Conservation (phyloP, 495 filamentous ascomycete genomes). For the Penicillium steckii region DNA sequence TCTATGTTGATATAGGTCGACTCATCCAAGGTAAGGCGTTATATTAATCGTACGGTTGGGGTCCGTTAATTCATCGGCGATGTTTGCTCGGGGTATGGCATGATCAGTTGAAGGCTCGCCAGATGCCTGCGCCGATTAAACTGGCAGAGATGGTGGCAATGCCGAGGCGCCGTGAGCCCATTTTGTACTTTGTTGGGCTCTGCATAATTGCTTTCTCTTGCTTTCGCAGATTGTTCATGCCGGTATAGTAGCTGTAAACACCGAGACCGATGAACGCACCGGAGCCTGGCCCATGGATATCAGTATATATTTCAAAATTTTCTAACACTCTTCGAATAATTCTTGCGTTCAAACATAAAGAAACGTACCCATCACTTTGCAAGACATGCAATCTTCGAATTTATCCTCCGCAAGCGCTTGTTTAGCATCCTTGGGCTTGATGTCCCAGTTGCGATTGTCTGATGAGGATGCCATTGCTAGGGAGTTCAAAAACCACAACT, state of each 20-base stretch:
- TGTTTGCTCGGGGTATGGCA: slow-evolving; percentile 5
- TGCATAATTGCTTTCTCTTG: slow-evolving; percentile 68
- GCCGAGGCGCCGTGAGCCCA: slow-evolving; percentile 67
- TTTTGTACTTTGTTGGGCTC: slow-evolving; percentile 72
- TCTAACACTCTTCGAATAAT: background rate
- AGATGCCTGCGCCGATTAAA: slow-evolving; percentile 68
- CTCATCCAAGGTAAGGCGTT: background rate
- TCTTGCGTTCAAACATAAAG: background rate
- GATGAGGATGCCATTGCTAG: slow-evolving; percentile 19
- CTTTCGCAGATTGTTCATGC: slow-evolving; percentile 68
- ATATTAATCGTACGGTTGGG: background rate
- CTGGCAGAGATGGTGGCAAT: slow-evolving; percentile 69
- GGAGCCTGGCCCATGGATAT: slow-evolving; percentile 54
- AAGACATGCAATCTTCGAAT: slow-evolving; percentile 67
- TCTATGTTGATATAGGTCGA: too few species aligned
- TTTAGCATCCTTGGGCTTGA: slow-evolving; percentile 36
- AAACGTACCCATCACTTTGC: slow-evolving; percentile 63
- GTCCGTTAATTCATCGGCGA: background rate
- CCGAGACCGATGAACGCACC: slow-evolving; percentile 88
- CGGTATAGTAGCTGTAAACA: slow-evolving; percentile 81
- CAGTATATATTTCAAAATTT: background rate
- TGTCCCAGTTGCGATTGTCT: slow-evolving; percentile 24
- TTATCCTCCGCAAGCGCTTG: slow-evolving; percentile 60
- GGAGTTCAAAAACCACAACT: background rate
- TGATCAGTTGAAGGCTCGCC: slow-evolving; percentile 53